These are phyloP conservation scores for Nicotiana benthamiana DNA, from an alignment of 257 asterid species.

Conservation along the genomic window DNA sequence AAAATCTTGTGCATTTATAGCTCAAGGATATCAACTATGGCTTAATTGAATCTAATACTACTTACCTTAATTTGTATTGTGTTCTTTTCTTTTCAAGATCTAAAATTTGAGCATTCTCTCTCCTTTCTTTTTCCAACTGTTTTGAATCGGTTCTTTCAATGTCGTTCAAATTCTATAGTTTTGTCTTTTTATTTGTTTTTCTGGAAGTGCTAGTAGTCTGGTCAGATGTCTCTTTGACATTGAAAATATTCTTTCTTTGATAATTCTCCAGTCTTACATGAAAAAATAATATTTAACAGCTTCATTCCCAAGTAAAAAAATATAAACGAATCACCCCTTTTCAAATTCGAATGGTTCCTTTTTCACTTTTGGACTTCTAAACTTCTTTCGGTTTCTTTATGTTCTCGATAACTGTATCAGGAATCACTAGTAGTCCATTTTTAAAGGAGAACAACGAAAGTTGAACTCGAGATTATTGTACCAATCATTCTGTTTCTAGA, in stretches of 20 bases:
- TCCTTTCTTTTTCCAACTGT: too few relatives aligned
- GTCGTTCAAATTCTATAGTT: too few relatives aligned
- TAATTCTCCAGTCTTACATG: neutral
- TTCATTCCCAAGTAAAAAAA: neutral
- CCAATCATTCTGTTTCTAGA: neutral
- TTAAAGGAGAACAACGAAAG: neutral
- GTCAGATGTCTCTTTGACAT: neutral
- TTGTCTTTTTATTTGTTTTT: neutral
- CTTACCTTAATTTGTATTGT: neutral
- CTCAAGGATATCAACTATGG: neutral
- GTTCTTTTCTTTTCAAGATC: neutral
- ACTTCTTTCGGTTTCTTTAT: too few relatives aligned
- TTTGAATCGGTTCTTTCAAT: neutral
- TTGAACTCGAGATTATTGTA: neutral
- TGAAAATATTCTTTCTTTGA: neutral
- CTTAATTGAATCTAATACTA: neutral
- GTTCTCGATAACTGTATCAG: too few relatives aligned
- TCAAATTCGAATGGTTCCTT: neutral
- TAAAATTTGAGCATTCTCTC: neutral
- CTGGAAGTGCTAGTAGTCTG: neutral
- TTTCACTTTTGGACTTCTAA: neutral
- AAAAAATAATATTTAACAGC: neutral
- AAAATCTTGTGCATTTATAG: neutral
- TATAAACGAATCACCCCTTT: neutral
- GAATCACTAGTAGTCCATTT: neutral